Evolutionary conservation across 805 yeast genomes (phyloP).

Genomic region (Ogataea minuta): DNA sequence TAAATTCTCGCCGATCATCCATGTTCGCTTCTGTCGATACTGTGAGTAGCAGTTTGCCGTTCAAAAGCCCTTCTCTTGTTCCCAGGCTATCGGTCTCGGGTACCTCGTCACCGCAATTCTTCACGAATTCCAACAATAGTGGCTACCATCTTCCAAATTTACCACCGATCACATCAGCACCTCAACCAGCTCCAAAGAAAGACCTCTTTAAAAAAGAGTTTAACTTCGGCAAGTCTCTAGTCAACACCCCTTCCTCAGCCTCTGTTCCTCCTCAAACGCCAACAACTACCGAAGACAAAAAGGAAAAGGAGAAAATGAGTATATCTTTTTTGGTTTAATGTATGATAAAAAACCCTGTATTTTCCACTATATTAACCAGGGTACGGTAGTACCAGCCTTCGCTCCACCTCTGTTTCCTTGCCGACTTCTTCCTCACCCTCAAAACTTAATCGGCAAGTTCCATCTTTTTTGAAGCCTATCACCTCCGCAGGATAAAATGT

Average conservation of each 20-base stretch:
- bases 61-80: slow-evolving; percentile 24
- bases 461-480: slow-evolving; percentile 70
- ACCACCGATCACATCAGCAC: slow-evolving; percentile 3
- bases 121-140: slow-evolving; percentile 14
- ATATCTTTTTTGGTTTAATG: slow-evolving; percentile 24
- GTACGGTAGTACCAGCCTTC: slow-evolving; percentile 77
- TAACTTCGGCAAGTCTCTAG: slow-evolving; percentile 19
- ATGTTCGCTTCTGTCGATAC: slow-evolving; percentile 19
- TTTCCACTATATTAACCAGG: slow-evolving; percentile 36
- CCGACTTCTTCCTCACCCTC: slow-evolving; percentile 98
- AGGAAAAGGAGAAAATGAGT: slow-evolving; percentile 26
- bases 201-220: slow-evolving; percentile 32
- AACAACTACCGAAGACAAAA: slow-evolving; percentile 5
- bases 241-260: slow-evolving; percentile 1
- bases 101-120: slow-evolving; percentile 25
- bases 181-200: slow-evolving; percentile 8
- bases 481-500: slow-evolving; percentile 96
- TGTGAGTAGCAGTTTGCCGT: slow-evolving; percentile 7
- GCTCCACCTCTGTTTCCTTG: slow-evolving; percentile 89
- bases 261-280: slow-evolving; percentile 8
- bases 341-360: not conserved
- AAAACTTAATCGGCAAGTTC: slow-evolving; percentile 74
- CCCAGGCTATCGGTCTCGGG: slow-evolving; percentile 28
- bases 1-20: slow-evolving; percentile 30
- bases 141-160: slow-evolving; percentile 11